A percentile compares a stretch with the other conserved stretches of the same genome.
Evolutionary conservation across 2,329 filamentous ascomycete genomes (phyloP).

Genomic region (Domatiomyces globalis): DNA sequence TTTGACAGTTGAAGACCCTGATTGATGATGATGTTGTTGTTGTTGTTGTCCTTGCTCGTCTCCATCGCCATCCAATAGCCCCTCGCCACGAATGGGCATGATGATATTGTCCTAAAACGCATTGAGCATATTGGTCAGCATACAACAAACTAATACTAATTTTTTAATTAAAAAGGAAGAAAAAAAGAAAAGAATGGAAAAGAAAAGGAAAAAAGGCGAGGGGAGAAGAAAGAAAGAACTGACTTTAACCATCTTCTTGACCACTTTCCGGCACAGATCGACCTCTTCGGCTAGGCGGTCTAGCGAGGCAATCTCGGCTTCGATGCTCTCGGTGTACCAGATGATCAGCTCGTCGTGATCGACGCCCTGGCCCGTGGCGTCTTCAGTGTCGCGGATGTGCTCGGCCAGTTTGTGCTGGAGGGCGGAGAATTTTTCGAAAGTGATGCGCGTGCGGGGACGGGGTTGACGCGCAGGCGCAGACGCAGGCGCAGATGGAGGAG

Average conservation of each 20-base stretch:
- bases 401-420: slow-evolving; percentile 79
- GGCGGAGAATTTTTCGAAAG: slow-evolving; percentile 84
- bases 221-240: slow-evolving; percentile 25
- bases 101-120: slow-evolving; percentile 42
- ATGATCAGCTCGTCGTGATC: slow-evolving; percentile 66
- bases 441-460: slow-evolving; percentile 58
- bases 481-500: slow-evolving; percentile 20
- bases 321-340: slow-evolving; percentile 88
- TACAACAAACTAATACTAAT: slow-evolving; percentile 2
- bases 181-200: slow-evolving; percentile 1
- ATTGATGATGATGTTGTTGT: slow-evolving; percentile 4
- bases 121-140: background rate
- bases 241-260: slow-evolving; percentile 95
- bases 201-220: too few species aligned
- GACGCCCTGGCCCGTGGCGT: slow-evolving; percentile 62
- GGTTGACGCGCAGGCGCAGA: slow-evolving; percentile 21
- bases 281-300: slow-evolving; percentile 69
- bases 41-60: slow-evolving; percentile 32
- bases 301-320: slow-evolving; percentile 64
- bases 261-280: slow-evolving; percentile 62
- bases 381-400: slow-evolving; percentile 71
- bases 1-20: slow-evolving; percentile 40
- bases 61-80: slow-evolving; percentile 64
- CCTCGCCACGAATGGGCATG: slow-evolving; percentile 59
- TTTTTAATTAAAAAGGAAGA: slow-evolving; percentile 2